A percentile compares a stretch with the other conserved stretches of the same genome.
Evolutionary conservation across 1,284 basidiomycete genomes (phyloP).

Genomic region (Mycocalia duriaeana): DNA sequence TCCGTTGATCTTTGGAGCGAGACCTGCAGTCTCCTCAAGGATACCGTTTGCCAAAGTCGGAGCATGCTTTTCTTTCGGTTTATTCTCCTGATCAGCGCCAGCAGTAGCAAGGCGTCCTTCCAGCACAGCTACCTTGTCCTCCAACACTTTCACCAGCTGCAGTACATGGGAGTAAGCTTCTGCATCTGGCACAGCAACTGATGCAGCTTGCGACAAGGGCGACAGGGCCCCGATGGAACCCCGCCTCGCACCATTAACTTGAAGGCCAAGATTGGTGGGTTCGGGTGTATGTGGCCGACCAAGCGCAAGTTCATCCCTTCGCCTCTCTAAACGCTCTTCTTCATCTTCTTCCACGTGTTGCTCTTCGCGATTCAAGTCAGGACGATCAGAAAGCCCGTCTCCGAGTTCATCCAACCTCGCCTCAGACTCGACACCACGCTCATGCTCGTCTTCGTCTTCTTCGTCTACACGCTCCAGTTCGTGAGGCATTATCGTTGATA

Average conservation of each 20-base stretch:
- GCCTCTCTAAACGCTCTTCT: constrained; percentile 27
- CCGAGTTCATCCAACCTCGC: constrained; percentile 13
- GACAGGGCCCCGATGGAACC: constrained; percentile 34
- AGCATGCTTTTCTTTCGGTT: constrained; percentile 30
- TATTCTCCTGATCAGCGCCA: constrained; percentile 27
- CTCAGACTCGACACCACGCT: constrained; percentile 38
- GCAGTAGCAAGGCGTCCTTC: constrained; percentile 44
- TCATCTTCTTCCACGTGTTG: constrained; percentile 22
- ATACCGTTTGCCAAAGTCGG: constrained; percentile 47
- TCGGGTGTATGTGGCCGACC: constrained; percentile 73
- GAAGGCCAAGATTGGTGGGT: constrained; percentile 65
- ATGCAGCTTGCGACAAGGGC: constrained; percentile 10
- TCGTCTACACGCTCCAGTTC: constrained; percentile 72
- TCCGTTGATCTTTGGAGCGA: too few species aligned
- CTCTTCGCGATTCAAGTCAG: constrained; percentile 35
- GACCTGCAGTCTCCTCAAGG: too few species aligned
- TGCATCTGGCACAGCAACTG: constrained; percentile 32
- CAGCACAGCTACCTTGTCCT: constrained; percentile 59
- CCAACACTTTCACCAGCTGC: constrained; percentile 70
- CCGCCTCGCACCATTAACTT: constrained; percentile 44
- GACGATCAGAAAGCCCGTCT: constrained; percentile 34
- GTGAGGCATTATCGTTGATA: constrained; percentile 60
- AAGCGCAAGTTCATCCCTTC: constrained; percentile 50
- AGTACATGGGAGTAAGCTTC: constrained; percentile 73
- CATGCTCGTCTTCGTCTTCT: constrained; percentile 71